These are phyloP conservation scores for Ophioceras dolichostomum DNA, from an alignment of 2,329 filamentous ascomycete species.

Conservation along the genomic window DNA sequence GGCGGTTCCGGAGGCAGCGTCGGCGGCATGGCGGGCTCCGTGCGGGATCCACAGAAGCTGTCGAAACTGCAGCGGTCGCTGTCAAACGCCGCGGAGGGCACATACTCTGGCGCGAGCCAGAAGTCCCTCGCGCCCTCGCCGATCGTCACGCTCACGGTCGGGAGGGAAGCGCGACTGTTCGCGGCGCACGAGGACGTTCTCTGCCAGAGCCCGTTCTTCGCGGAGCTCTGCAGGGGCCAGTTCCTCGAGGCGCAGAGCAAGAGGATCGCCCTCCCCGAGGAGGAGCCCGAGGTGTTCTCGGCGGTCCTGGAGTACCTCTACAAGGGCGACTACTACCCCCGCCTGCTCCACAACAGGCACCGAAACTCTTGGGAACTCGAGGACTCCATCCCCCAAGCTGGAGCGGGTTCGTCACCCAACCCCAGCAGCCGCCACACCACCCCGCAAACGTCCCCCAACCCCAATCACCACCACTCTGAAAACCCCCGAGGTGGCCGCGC, in stretches of 20 bases:
- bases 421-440: conserved; percentile 18
- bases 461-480: no score
- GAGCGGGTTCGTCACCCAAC: no score
- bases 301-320: conserved; percentile 93
- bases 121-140: conserved; percentile 39
- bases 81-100: conserved; percentile 36
- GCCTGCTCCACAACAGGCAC: conserved; percentile 76
- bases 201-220: conserved; percentile 74
- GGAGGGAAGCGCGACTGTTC: conserved; percentile 77
- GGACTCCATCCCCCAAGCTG: conserved; percentile 35
- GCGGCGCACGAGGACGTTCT: conserved; percentile 92
- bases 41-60: conserved; percentile 65
- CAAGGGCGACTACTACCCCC: conserved; percentile 92
- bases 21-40: conserved; percentile 18
- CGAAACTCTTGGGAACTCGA: conserved; percentile 85
- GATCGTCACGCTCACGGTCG: conserved; percentile 79
- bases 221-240: conserved; percentile 56
- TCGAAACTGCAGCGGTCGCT: conserved; percentile 79
- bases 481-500: conserved; percentile 23
- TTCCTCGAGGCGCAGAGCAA: conserved; percentile 66
- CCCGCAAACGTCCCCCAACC: conserved; percentile 39
- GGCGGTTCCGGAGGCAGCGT: conserved; percentile 7
- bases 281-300: conserved; percentile 88
- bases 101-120: conserved; percentile 15
- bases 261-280: conserved; percentile 60